phyloP scores from a whole-genome alignment of 805 yeast species.

The Ogataea trehaloabstinens region DNA sequence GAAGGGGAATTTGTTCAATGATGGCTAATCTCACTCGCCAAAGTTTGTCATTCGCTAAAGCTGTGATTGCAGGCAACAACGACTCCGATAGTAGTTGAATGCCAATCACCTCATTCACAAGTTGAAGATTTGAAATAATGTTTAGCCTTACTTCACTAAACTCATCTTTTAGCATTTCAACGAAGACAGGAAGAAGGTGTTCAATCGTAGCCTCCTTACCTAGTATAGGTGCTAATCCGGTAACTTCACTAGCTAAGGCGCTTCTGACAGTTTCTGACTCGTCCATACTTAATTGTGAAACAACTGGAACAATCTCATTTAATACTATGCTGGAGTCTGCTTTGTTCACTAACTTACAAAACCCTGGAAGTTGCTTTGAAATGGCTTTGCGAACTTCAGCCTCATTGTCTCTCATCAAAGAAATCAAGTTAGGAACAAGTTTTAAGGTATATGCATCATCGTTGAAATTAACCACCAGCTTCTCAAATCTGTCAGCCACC shows the following conservation, averaged over 20 bases:
- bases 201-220: slow-evolving; percentile 84
- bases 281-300: slow-evolving; percentile 81
- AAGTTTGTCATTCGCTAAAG: slow-evolving; percentile 91
- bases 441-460: slow-evolving; percentile 55
- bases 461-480: slow-evolving; percentile 64
- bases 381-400: slow-evolving; percentile 96
- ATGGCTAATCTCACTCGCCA: slow-evolving; percentile 98
- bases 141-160: slow-evolving; percentile 94
- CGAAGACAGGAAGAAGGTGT: slow-evolving; percentile 78
- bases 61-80: slow-evolving; percentile 91
- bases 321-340: slow-evolving; percentile 50
- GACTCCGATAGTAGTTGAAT: slow-evolving; percentile 83
- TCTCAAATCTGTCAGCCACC: slow-evolving; percentile 91
- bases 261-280: slow-evolving; percentile 92
- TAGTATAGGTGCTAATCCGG: slow-evolving; percentile 80
- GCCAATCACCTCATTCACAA: slow-evolving; percentile 92
- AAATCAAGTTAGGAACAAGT: slow-evolving; percentile 67
- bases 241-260: slow-evolving; percentile 83
- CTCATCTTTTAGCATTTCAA: slow-evolving; percentile 94
- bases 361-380: slow-evolving; percentile 85
- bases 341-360: slow-evolving; percentile 49
- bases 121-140: slow-evolving; percentile 86
- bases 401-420: slow-evolving; percentile 85
- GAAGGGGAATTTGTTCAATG: slow-evolving; percentile 90
- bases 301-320: slow-evolving; percentile 75